A percentile compares a stretch with the other conserved stretches of the same genome.
phyloP scores from a whole-genome alignment of 2,329 filamentous ascomycete species.

The Phaeosphaeriaceae sp. region DNA sequence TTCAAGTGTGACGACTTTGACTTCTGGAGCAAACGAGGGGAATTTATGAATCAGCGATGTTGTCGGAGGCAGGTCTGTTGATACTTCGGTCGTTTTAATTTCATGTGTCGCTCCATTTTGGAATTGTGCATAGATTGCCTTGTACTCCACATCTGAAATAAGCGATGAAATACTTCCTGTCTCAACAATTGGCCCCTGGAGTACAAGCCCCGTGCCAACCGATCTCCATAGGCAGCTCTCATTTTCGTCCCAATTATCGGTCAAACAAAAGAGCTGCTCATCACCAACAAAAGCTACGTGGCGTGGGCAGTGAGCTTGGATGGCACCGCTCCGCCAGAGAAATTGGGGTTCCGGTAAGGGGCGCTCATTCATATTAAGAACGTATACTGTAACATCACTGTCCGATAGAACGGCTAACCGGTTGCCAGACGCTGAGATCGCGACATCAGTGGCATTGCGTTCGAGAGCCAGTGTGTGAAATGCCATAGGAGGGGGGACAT shows the following conservation, averaged over 20 bases:
- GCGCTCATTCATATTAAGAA: conserved; percentile 69
- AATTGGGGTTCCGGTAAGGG: conserved; percentile 54
- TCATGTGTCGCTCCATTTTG: conserved; percentile 31
- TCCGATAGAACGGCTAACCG: conserved; percentile 74
- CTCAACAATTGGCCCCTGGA: conserved; percentile 31
- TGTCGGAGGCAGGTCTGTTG: conserved; percentile 21
- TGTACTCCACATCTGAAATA: conserved; percentile 26
- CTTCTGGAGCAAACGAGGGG: conserved; percentile 36
- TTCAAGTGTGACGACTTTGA: conserved; percentile 27
- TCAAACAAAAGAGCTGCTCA: conserved; percentile 44
- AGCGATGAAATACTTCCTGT: conserved; percentile 31
- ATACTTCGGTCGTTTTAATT: conserved; percentile 12
- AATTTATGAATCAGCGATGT: conserved; percentile 28
- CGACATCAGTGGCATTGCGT: conserved; percentile 73
- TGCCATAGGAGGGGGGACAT: conserved; percentile 92
- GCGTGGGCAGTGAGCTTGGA: conserved; percentile 39
- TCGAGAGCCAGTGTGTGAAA: conserved; percentile 72
- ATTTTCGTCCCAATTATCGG: conserved; percentile 41
- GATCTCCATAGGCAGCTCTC: conserved; percentile 38
- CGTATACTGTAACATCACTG: conserved; percentile 69
- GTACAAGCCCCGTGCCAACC: conserved; percentile 24
- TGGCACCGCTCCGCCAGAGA: conserved; percentile 44
- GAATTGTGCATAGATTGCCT: conserved; percentile 29
- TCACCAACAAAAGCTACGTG: conserved; percentile 57
- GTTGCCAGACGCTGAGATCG: conserved; percentile 60